Percentiles rank a stretch among this genome's conserved stretches.
Conservation (phyloP, 768 basidiomycete species). For the Sarcomyxa edulis region DNA sequence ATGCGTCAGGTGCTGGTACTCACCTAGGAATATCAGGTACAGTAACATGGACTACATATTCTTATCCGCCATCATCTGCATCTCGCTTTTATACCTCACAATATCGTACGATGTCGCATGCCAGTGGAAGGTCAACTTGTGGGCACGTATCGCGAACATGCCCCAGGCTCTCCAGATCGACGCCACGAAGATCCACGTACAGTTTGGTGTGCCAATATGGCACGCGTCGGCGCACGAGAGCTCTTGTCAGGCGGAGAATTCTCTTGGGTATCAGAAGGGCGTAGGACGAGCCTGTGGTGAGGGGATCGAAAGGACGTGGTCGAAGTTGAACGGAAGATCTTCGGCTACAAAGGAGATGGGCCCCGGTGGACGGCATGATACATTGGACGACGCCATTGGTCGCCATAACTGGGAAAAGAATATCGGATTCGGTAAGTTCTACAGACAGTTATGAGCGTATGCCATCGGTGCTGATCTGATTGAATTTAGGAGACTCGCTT, state of each 20-base stretch:
- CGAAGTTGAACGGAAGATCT: slow-evolving; percentile 19
- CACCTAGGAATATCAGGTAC: slow-evolving; percentile 7
- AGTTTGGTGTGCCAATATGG: slow-evolving; percentile 25
- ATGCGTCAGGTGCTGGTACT: no score
- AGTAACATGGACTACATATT: slow-evolving; percentile 17
- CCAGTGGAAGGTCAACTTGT: slow-evolving; percentile 14
- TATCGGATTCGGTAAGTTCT: no score
- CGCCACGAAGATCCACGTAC: not conserved
- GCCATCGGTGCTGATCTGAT: not conserved
- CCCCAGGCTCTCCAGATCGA: slow-evolving; percentile 1
- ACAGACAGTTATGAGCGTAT: slow-evolving; percentile 23
- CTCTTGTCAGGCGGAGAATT: slow-evolving; percentile 16
- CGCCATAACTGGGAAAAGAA: no score
- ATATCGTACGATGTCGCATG: no score
- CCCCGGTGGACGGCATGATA: slow-evolving; percentile 14
- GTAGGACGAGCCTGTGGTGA: slow-evolving; percentile 24
- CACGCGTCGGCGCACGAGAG: slow-evolving; percentile 23
- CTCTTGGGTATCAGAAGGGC: slow-evolving; percentile 15
- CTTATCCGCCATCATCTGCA: no score
- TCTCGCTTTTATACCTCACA: no score
- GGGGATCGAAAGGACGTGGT: slow-evolving; percentile 23
- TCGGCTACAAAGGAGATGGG: slow-evolving; percentile 26
- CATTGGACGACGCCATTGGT: slow-evolving; percentile 20
- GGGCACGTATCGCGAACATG: slow-evolving; percentile 6
- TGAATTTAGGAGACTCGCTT: not conserved